Conservation (phyloP, 768 basidiomycete species). For the Cyclocybe cylindracea region DNA sequence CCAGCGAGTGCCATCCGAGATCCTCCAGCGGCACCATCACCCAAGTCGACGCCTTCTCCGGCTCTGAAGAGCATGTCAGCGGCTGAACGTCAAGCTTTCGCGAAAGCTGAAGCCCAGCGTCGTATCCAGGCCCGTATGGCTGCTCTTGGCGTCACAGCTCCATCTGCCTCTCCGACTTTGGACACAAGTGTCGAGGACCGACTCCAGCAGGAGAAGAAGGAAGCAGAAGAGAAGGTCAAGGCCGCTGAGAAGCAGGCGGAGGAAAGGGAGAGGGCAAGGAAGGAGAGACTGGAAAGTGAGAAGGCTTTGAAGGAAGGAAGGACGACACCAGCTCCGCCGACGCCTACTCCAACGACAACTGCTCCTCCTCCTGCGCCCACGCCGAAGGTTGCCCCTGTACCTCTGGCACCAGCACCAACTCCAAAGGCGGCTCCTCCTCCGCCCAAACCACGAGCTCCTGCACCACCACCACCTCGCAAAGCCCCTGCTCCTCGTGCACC, state of each 20-base stretch:
- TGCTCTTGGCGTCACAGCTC: constrained; percentile 72
- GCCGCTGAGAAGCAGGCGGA: constrained; percentile 81
- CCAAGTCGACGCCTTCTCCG: constrained; percentile 56
- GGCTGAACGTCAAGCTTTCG: constrained; percentile 78
- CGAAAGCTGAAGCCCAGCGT: constrained; percentile 77
- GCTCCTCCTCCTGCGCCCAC: constrained; percentile 23
- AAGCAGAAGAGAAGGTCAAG: constrained; percentile 84
- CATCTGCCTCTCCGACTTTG: constrained; percentile 47
- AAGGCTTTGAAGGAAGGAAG: constrained; percentile 58
- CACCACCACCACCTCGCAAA: constrained; percentile 44
- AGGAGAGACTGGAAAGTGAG: constrained; percentile 75
- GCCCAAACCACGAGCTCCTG: constrained; percentile 32
- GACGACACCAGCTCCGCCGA: constrained; percentile 33
- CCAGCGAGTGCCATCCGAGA: constrained; percentile 38
- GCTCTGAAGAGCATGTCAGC: constrained; percentile 78
- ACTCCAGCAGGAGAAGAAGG: constrained; percentile 82
- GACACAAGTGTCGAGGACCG: constrained; percentile 86
- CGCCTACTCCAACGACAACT: constrained; percentile 30
- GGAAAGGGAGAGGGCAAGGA: constrained; percentile 72
- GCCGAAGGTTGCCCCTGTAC: constrained; percentile 22
- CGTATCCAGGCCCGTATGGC: constrained; percentile 85
- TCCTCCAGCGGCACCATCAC: constrained; percentile 53
- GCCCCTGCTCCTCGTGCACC: constrained; percentile 40
- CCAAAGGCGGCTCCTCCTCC: constrained; percentile 29
- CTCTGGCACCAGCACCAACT: constrained; percentile 23